Evolutionary conservation across 495 filamentous ascomycete species (phyloP).

Genomic region (Margaritispora aquatica): DNA sequence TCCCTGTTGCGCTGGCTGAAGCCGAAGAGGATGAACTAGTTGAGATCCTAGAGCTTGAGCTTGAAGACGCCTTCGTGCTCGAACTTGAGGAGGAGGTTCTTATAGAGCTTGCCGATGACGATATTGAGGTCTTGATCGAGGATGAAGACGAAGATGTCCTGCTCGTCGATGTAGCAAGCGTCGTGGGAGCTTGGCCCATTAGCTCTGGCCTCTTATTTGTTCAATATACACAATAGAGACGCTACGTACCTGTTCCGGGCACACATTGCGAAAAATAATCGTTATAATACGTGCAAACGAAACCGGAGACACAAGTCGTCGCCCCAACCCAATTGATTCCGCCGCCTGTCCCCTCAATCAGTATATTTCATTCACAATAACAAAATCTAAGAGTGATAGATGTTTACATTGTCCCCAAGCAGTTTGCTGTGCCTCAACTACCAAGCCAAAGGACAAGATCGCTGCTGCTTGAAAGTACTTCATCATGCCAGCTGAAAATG

Average conservation of each 20-base stretch:
- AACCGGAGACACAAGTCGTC: constrained; percentile 17
- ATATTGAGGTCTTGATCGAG: too few relatives aligned
- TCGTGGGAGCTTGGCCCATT: neutral
- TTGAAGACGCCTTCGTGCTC: too few relatives aligned
- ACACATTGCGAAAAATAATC: constrained; percentile 23
- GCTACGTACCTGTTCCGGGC: neutral
- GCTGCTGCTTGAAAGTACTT: neutral
- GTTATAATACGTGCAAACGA: constrained; percentile 12
- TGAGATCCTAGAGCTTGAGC: too few relatives aligned
- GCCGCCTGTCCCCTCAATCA: constrained; percentile 4
- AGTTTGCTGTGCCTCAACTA: neutral
- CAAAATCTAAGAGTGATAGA: neutral
- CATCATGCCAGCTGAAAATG: too few relatives aligned
- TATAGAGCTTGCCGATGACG: too few relatives aligned
- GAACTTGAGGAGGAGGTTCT: too few relatives aligned
- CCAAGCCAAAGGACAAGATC: neutral
- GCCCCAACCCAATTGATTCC: constrained; percentile 19
- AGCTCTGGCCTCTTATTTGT: neutral
- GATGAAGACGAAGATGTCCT: neutral
- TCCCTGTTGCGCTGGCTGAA: neutral
- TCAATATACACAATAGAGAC: neutral
- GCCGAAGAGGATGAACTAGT: neutral
- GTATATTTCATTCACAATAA: neutral
- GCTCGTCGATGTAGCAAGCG: neutral
- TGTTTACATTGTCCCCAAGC: constrained; percentile 3